These are phyloP conservation scores for Ophiocordyceps camponoti-saundersi DNA, from an alignment of 2,329 filamentous ascomycete genomes.

Conservation along the genomic window DNA sequence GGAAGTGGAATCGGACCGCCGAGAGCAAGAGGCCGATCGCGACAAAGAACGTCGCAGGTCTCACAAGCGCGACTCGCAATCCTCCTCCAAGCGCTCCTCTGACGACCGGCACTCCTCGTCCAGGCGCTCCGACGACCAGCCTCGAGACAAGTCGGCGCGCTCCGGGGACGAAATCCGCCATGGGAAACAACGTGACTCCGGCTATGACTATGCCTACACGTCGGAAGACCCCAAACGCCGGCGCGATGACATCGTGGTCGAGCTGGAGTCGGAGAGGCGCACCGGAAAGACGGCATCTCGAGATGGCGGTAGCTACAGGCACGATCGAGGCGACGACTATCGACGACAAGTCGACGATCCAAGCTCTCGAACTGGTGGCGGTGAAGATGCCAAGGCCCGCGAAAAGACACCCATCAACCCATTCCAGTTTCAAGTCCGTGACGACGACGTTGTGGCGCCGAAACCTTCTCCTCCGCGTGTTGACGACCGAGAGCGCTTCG, in stretches of 20 bases:
- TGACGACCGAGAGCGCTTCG: constrained; percentile 35
- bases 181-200: constrained; percentile 12
- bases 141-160: constrained; percentile 13
- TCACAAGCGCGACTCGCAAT: constrained; percentile 11
- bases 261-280: constrained; percentile 12
- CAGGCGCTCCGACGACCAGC: constrained; percentile 12
- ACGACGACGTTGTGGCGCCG: constrained; percentile 19
- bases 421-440: constrained; percentile 39
- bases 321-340: constrained; percentile 10
- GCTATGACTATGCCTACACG: constrained; percentile 5
- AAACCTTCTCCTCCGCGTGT: constrained; percentile 15
- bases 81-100: constrained; percentile 2
- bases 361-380: constrained; percentile 9
- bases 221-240: constrained; percentile 6
- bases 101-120: constrained; percentile 11
- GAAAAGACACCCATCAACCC: constrained; percentile 28
- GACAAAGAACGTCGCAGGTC: constrained; percentile 12
- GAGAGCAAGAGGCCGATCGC: constrained; percentile 5
- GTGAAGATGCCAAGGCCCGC: constrained; percentile 8
- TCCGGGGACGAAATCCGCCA: constrained; percentile 15
- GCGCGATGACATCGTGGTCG: constrained; percentile 10
- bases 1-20: constrained; percentile 7
- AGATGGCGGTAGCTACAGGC: constrained; percentile 8
- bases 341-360: constrained; percentile 12
- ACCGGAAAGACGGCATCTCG: constrained; percentile 9